Conservation (phyloP, 2,329 filamentous ascomycete species). For the Colletotrichum sp. region DNA sequence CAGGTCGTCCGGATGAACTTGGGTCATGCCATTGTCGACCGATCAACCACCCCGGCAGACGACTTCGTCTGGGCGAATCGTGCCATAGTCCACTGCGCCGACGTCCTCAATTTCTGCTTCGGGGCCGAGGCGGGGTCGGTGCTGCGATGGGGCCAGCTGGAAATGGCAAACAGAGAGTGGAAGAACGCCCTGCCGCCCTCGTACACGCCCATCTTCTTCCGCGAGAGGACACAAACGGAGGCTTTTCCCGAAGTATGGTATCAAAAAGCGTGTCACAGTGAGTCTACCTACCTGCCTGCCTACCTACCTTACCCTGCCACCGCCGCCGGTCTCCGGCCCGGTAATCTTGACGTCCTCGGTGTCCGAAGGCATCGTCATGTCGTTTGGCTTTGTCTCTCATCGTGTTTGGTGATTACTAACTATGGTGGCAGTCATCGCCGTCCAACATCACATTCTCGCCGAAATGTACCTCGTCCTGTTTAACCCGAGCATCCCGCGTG, state of each 20-base stretch:
- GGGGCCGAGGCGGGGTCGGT: constrained; percentile 33
- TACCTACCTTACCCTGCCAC: neutral
- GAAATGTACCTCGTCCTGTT: constrained; percentile 61
- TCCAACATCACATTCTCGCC: constrained; percentile 64
- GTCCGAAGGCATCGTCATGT: constrained; percentile 45
- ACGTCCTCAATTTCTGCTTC: constrained; percentile 68
- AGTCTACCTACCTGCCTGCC: neutral
- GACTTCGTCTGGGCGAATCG: constrained; percentile 66
- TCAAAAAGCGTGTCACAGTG: constrained; percentile 20
- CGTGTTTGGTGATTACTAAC: constrained; percentile 24
- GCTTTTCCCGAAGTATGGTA: constrained; percentile 35
- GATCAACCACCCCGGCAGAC: constrained; percentile 47
- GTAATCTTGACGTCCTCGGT: neutral
- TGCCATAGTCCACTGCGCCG: constrained; percentile 66
- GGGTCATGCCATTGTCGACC: constrained; percentile 51
- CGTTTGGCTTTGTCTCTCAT: constrained; percentile 23
- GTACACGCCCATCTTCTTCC: constrained; percentile 22
- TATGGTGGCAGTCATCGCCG: constrained; percentile 53
- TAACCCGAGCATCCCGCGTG: constrained; percentile 55
- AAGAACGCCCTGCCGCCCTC: constrained; percentile 19
- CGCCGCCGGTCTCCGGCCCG: neutral
- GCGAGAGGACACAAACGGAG: constrained; percentile 28
- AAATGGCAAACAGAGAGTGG: constrained; percentile 22
- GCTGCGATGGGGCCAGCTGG: constrained; percentile 19
- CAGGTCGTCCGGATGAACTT: constrained; percentile 54